Conservation (phyloP, 768 basidiomycete species). For the Tricholoma terreum region DNA sequence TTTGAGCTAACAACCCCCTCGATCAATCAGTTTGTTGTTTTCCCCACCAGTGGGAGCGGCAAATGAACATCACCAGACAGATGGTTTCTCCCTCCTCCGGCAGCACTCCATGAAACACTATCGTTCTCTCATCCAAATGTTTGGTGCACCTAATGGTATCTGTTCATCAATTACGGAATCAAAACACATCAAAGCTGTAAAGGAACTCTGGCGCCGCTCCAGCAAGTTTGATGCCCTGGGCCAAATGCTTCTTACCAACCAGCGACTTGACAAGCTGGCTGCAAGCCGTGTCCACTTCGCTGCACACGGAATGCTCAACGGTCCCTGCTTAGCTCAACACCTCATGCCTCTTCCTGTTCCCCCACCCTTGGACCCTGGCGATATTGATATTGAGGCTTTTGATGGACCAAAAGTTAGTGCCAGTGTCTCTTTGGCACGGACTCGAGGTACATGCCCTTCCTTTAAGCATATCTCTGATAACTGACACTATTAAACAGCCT, state of each 20-base stretch:
- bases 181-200: too few relatives aligned
- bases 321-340: neutral
- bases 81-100: conserved; percentile 15
- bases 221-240: conserved; percentile 15
- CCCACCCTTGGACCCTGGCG: too few relatives aligned
- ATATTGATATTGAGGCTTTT: neutral
- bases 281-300: conserved; percentile 5
- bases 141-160: conserved; percentile 17
- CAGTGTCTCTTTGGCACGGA: conserved; percentile 1
- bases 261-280: too few relatives aligned
- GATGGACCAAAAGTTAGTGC: neutral
- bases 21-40: too few relatives aligned
- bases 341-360: neutral
- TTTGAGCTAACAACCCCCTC: too few relatives aligned
- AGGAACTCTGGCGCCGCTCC: conserved; percentile 18
- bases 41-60: too few relatives aligned
- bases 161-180: too few relatives aligned
- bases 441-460: neutral
- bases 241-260: too few relatives aligned
- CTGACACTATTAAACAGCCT: neutral
- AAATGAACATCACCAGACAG: too few relatives aligned
- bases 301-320: neutral
- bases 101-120: conserved; percentile 22
- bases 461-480: neutral
- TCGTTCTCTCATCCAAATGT: conserved; percentile 5